These are phyloP conservation scores for Arthrobotrys megalospora DNA, from an alignment of 2,329 filamentous ascomycete genomes.

Conservation along the genomic window DNA sequence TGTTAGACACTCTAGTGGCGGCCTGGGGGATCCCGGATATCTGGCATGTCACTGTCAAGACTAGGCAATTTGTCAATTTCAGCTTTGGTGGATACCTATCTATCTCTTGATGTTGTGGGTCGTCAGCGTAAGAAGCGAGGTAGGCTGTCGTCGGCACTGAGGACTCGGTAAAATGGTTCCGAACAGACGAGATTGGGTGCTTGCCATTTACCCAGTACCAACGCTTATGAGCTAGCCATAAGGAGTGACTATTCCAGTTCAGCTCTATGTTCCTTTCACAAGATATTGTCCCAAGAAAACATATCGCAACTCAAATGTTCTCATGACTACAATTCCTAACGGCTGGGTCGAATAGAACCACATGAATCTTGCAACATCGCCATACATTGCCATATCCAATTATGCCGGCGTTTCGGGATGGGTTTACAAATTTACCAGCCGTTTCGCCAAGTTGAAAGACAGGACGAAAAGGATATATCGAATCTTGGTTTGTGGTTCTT, in stretches of 20 bases:
- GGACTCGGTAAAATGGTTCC: constrained; percentile 23
- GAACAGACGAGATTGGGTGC: constrained; percentile 29
- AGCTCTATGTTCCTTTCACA: background rate
- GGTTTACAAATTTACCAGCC: constrained; percentile 30
- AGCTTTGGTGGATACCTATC: constrained; percentile 6
- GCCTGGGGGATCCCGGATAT: constrained; percentile 23
- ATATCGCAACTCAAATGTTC: background rate
- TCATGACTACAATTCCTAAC: constrained; percentile 13
- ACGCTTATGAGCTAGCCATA: background rate
- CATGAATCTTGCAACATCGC: background rate
- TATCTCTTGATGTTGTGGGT: background rate
- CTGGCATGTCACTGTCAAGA: constrained; percentile 2
- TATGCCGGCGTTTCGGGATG: constrained; percentile 3
- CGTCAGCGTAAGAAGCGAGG: background rate
- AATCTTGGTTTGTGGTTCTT: background rate
- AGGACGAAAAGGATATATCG: constrained; percentile 11
- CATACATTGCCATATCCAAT: background rate
- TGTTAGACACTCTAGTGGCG: constrained; percentile 4
- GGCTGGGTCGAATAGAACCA: background rate
- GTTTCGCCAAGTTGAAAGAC: constrained; percentile 31
- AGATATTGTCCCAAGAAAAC: background rate
- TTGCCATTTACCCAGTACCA: constrained; percentile 3
- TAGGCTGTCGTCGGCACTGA: constrained; percentile 15
- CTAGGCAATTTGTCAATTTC: constrained; percentile 1
- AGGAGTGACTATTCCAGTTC: background rate